Evolutionary conservation across 1,284 basidiomycete genomes (phyloP).

Genomic region (Pterulicium gracile): DNA sequence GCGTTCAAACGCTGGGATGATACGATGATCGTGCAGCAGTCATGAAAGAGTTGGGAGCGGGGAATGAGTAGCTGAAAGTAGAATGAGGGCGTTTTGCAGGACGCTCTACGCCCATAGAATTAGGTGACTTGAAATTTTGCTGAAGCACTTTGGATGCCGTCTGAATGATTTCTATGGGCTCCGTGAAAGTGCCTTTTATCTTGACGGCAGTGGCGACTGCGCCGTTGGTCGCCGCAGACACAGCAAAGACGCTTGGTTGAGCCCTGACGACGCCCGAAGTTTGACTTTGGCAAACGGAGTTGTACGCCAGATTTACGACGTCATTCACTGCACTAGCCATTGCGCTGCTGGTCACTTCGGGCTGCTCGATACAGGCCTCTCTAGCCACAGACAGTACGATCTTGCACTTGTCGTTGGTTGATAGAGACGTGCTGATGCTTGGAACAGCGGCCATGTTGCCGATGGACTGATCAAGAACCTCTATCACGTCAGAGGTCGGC

Average conservation of each 20-base stretch:
- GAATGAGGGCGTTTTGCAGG: not conserved
- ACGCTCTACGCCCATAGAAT: not conserved
- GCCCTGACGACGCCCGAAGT: conserved; percentile 21
- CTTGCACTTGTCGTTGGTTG: not conserved
- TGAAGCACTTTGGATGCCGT: conserved; percentile 52
- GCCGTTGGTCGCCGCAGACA: conserved; percentile 66
- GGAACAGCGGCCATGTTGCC: conserved; percentile 24
- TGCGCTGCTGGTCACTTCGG: not conserved
- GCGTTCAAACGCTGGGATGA: not conserved
- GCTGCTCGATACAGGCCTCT: not conserved
- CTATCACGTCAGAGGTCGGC: not conserved
- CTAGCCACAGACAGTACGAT: not conserved
- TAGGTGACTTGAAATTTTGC: conserved; percentile 16
- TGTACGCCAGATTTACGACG: conserved; percentile 22
- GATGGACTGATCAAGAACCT: conserved; percentile 41
- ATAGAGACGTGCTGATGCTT: not conserved
- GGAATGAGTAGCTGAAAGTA: conserved; percentile 5
- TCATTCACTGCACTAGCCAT: not conserved
- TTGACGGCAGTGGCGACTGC: conserved; percentile 62
- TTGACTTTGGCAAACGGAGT: conserved; percentile 35
- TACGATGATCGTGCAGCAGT: not conserved
- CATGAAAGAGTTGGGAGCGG: conserved; percentile 12
- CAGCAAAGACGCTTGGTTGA: conserved; percentile 56
- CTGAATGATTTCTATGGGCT: conserved; percentile 58
- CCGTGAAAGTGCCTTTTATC: conserved; percentile 47